Conservation (phyloP, 257 asterid species). For the Orobanche coerulescens region DNA sequence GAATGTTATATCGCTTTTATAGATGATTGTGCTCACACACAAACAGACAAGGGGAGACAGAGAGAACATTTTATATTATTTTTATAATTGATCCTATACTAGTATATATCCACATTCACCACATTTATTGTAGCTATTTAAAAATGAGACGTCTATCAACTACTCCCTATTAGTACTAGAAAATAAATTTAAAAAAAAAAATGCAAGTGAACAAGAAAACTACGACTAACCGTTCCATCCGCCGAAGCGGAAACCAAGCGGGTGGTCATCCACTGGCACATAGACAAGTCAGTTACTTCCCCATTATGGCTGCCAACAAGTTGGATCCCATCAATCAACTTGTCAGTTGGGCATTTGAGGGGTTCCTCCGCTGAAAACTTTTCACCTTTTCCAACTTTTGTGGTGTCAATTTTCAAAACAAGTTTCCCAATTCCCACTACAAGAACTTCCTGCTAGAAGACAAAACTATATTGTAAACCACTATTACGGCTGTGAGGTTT, state of each 20-base stretch:
- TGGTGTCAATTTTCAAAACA: slow-evolving; percentile 65
- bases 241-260: slow-evolving; percentile 78
- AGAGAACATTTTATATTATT: too few relatives aligned
- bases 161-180: background rate
- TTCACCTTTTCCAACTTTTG: slow-evolving; percentile 67
- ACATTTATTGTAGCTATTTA: background rate
- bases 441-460: slow-evolving; percentile 52
- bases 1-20: too few relatives aligned
- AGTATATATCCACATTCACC: background rate
- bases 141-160: background rate
- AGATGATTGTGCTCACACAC: too few relatives aligned
- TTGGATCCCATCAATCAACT: slow-evolving; percentile 71
- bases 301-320: slow-evolving; percentile 79
- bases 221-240: slow-evolving; percentile 71
- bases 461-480: slow-evolving; percentile 1
- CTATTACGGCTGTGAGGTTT: background rate
- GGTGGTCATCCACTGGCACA: slow-evolving; percentile 95
- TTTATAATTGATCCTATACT: background rate
- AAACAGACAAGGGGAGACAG: too few relatives aligned
- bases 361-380: slow-evolving; percentile 70
- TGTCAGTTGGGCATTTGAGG: slow-evolving; percentile 49
- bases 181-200: background rate
- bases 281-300: slow-evolving; percentile 77
- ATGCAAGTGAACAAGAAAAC: background rate
- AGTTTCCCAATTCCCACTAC: slow-evolving; percentile 66